Evolutionary conservation across 164 flowering plant genomes (phyloP), one percentile per base, ranked within the genome.

Genomic region (Hamamelis virginiana): DNA sequence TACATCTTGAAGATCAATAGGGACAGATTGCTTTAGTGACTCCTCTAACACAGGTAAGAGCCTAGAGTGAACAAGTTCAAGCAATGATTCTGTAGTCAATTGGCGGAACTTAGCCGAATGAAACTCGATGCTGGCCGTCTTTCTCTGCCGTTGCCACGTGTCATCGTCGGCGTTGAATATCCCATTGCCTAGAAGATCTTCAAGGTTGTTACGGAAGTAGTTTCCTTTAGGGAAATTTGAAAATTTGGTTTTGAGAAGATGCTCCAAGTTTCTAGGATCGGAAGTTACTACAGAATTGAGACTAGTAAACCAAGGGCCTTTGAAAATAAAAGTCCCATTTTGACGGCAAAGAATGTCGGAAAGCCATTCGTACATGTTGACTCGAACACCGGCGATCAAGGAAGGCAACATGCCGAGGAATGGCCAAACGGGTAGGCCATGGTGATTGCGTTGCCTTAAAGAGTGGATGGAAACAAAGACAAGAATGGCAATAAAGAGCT

Each of bases 391-490:
- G 3, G 56, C 0, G 23, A 81, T 16, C 72, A 92, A 57, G 0
- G 97, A 91, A 5, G 97, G 97, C 9, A 90, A 59, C 97, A 92
- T 95, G 0, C 99, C 97, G 10, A 95, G 51, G 21, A 95, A 23
- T 0, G 99, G 99, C 99, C 99, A 92, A 1, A 79, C 74, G 0
- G 96, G 83, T 9, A 92, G 77, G 18, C 98, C 98, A 0, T 83
- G 78, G 0, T 67, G 77, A 55, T 73, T 84, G 64, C 68, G 64
- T 66, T 91, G 90, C 72, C 95, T 71, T 9, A 92, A 68, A 10
- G 89, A 74, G 63, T 83, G 81, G 38, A 95, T 87, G 19, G 67
- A 71, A 0, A 91, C 26, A 64, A 92, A 95, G 22, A 88, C 84
- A 0, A 66, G 28, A 6, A 85, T 6, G 0, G 98, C 90, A 1